A percentile compares a stretch with the other conserved stretches of the same genome.
Evolutionary conservation across 805 yeast species (phyloP).

Genomic region (Teunomyces atbi): DNA sequence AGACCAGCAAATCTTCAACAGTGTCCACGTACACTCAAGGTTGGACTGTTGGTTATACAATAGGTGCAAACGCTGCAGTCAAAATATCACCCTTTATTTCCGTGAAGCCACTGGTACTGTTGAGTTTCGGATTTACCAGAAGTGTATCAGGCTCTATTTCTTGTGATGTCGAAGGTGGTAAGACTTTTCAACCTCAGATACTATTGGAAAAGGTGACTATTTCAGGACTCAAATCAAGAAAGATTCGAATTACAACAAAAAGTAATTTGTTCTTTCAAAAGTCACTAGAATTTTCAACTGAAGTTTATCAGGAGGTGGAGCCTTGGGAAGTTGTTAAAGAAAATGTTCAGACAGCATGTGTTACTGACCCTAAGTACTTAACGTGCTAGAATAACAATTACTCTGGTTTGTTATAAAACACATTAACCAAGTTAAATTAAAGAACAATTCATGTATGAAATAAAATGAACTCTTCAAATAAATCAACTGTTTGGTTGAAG

Average conservation of each 20-base stretch:
- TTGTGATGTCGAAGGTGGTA: slow-evolving; percentile 1
- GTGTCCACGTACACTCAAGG: background rate
- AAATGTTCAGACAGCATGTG: slow-evolving; percentile 1
- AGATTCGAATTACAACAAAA: background rate
- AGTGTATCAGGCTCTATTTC: slow-evolving; percentile 1
- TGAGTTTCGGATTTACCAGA: background rate
- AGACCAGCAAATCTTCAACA: background rate
- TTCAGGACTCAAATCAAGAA: background rate
- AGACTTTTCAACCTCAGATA: slow-evolving; percentile 2
- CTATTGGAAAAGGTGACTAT: background rate
- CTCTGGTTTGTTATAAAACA: too few relatives aligned
- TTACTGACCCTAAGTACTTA: background rate
- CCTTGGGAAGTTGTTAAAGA: background rate
- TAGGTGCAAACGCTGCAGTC: background rate
- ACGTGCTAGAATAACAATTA: background rate
- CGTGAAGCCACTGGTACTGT: background rate
- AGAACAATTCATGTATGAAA: too few relatives aligned
- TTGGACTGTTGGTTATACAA: background rate
- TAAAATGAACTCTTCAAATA: too few relatives aligned
- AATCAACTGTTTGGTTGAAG: too few relatives aligned
- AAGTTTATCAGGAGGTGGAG: background rate
- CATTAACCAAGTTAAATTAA: too few relatives aligned
- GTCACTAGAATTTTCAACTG: background rate
- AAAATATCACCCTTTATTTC: background rate
- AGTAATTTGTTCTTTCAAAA: background rate